phyloP scores from a whole-genome alignment of 192 early-diverging fungal species.

The Chytriomyces sp. region DNA sequence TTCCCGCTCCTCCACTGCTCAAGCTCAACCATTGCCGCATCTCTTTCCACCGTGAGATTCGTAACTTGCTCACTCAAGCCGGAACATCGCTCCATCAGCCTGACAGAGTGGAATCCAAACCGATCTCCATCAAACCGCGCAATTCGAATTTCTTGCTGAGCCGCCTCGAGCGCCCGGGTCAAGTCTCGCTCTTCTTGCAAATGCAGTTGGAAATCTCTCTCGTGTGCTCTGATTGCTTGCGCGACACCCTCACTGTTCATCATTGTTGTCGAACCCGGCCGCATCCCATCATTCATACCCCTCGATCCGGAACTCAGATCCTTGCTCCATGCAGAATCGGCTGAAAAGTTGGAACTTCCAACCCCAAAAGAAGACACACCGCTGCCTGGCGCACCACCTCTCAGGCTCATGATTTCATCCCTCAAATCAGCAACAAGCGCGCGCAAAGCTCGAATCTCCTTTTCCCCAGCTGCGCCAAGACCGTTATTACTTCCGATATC shows the following conservation, averaged over 20 bases:
- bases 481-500: conserved; percentile 44
- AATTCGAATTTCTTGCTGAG: conserved; percentile 20
- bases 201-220: conserved; percentile 42
- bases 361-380: background rate
- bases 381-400: conserved; percentile 2
- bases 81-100: conserved; percentile 37
- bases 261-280: too few relatives aligned
- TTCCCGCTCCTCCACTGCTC: conserved; percentile 31
- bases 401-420: conserved; percentile 43
- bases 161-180: conserved; percentile 27
- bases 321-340: too few relatives aligned
- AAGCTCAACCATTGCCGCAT: conserved; percentile 43
- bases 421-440: conserved; percentile 49
- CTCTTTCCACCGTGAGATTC: conserved; percentile 34
- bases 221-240: conserved; percentile 21
- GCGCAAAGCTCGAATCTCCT: conserved; percentile 49
- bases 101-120: conserved; percentile 38
- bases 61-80: conserved; percentile 38
- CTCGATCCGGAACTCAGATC: too few relatives aligned
- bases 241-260: background rate
- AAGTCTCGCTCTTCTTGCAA: conserved; percentile 46
- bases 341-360: too few relatives aligned
- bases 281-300: too few relatives aligned
- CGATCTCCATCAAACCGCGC: conserved; percentile 45
- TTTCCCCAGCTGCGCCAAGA: conserved; percentile 35